Evolutionary conservation across 192 early-diverging fungal species (phyloP).

Genomic region (Backusella parvicylindrica): DNA sequence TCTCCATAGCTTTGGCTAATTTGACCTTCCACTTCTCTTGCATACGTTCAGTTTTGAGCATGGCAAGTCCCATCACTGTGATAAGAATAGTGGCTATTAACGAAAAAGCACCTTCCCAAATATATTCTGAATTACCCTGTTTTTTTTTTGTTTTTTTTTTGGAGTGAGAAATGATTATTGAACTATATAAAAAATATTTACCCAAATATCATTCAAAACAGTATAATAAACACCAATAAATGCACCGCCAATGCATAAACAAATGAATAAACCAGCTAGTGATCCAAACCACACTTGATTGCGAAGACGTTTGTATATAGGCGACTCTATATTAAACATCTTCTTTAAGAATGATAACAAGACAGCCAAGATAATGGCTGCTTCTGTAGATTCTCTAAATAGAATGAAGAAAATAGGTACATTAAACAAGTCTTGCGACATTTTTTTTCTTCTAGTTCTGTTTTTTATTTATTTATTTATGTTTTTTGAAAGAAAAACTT

Average conservation of each 20-base stretch:
- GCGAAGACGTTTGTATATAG: constrained; percentile 48
- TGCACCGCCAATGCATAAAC: constrained; percentile 65
- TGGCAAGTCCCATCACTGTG: constrained; percentile 78
- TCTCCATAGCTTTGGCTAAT: constrained; percentile 30
- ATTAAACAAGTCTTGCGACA: constrained; percentile 52
- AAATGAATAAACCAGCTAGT: constrained; percentile 58
- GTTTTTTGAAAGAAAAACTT: neutral
- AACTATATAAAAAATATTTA: neutral
- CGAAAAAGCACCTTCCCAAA: constrained; percentile 88
- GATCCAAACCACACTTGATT: constrained; percentile 82
- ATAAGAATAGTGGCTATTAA: constrained; percentile 79
- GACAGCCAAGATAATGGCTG: constrained; percentile 82
- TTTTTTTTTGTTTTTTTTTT: too few species aligned
- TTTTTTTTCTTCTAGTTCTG: neutral
- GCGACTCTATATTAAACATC: constrained; percentile 52
- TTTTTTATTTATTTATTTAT: neutral
- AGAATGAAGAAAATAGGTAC: constrained; percentile 75
- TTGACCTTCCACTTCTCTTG: constrained; percentile 66
- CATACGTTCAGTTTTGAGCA: constrained; percentile 68
- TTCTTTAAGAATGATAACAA: constrained; percentile 73
- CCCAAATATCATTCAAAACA: constrained; percentile 48
- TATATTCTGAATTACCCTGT: constrained; percentile 54
- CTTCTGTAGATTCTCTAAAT: constrained; percentile 83
- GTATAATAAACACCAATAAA: constrained; percentile 82
- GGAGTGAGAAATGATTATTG: neutral